Evolutionary conservation across 192 early-diverging fungal species (phyloP), one percentile per base, ranked within the genome.

Genomic region (Lunasporangiospora selenospora): DNA sequence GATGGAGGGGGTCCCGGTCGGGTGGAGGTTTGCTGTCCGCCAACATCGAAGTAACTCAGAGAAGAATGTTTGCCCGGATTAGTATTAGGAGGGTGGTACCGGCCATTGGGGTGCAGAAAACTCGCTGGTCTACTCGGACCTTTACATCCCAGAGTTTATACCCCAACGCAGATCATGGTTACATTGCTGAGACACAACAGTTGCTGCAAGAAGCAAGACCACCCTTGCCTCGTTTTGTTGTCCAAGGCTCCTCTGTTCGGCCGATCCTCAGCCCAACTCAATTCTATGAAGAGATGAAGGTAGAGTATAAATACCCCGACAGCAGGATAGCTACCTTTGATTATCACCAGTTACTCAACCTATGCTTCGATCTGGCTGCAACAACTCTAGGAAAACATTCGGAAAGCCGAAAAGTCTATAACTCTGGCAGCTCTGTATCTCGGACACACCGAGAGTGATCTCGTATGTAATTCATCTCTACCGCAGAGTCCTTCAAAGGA

Each of bases 341-440:
- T 50, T 55, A 21, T 9, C 18, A 9, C 11, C 42, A 36, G 6
- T 0, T 48, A 11, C 26, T 4, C 4, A 11, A n/a, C 10, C 24
- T 12, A 37, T 6, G 4, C 18, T 7, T 27, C 18, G 38, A 13
- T n/a, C n/a, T n/a, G n/a, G n/a, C n/a, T n/a, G n/a, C n/a, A n/a
- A 16, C 32, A n/a, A 13, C 12, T 24, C 18, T 65, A 89, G 88
- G 51, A 75, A 13, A 85, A 90, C 23, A 96, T 99, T 44, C 53
- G 60, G 23, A 57, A 46, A 8, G 94, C 96, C 0, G 84, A 84
- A 52, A 65, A 77, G 7, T 85, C 90, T 1, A 90, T 99, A n/a
- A 83, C 81, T 37, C 77, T 99, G 23, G 90, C 92, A 7, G 91
- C 95, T 11, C 82, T 99, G 26, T 99, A 99, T 54, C 81, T 99